A percentile compares a stretch with the other conserved stretches of the same genome.
Conservation (phyloP, 2,329 filamentous ascomycete genomes). For the Pseudogymnoascus pannorum region DNA sequence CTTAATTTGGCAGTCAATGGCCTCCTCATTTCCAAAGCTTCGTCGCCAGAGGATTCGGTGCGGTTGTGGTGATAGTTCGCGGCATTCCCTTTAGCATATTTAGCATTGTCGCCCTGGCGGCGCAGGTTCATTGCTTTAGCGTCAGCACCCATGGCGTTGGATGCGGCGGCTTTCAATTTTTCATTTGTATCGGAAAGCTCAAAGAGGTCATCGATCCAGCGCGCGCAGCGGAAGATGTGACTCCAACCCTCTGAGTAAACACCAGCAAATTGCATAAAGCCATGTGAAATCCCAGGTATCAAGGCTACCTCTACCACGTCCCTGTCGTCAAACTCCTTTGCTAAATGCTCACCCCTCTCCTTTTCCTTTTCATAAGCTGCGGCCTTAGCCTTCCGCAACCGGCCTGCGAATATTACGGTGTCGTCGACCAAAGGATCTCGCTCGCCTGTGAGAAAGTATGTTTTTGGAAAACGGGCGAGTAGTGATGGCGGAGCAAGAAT, state of each 20-base stretch:
- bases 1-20: conserved; percentile 31
- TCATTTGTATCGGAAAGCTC: conserved; percentile 39
- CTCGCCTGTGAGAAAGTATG: conserved; percentile 89
- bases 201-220: conserved; percentile 79
- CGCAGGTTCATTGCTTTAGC: conserved; percentile 10
- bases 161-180: conserved; percentile 26
- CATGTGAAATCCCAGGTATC: conserved; percentile 84
- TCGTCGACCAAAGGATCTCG: conserved; percentile 93
- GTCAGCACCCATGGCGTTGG: conserved; percentile 14
- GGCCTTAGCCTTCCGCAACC: conserved; percentile 72
- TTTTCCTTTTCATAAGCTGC: conserved; percentile 42
- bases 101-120: conserved; percentile 12
- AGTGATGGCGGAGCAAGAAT: conserved; percentile 81
- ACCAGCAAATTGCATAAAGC: conserved; percentile 84
- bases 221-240: conserved; percentile 68
- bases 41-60: conserved; percentile 49
- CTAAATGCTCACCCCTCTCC: conserved; percentile 41
- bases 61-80: conserved; percentile 17
- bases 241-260: conserved; percentile 88
- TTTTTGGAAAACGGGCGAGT: conserved; percentile 83
- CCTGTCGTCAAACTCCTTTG: conserved; percentile 59
- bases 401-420: conserved; percentile 89
- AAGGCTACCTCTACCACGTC: conserved; percentile 75
- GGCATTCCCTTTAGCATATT: not conserved
- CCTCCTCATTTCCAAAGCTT: conserved; percentile 80